Conservation (phyloP, 108 stramenopile genomes). For the Pseudonitzschia multiseries region DNA sequence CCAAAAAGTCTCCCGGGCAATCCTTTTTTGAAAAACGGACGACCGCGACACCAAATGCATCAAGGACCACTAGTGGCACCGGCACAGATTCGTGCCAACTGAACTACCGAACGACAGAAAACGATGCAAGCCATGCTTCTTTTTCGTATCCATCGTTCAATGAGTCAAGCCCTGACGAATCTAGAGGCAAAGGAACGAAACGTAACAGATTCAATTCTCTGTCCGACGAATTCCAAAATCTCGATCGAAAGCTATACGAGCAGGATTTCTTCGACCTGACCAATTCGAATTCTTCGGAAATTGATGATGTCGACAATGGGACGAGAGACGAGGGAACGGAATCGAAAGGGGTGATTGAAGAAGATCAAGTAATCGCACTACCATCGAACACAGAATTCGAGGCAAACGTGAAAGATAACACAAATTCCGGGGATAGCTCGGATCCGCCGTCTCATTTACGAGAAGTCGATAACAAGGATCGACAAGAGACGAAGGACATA, state of each 20-base stretch:
- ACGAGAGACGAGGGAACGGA: neutral
- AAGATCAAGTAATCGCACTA: neutral
- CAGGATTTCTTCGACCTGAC: slow-evolving; percentile 9
- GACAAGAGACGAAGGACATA: neutral
- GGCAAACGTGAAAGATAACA: neutral
- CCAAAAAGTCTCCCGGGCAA: neutral
- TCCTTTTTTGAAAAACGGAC: neutral
- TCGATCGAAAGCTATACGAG: neutral
- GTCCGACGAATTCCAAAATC: neutral
- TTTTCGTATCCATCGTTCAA: slow-evolving; percentile 2
- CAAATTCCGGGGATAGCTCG: neutral
- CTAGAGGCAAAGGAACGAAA: neutral
- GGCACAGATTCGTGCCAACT: neutral
- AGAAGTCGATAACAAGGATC: neutral
- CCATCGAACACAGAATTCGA: neutral
- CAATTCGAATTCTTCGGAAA: neutral
- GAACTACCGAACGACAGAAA: neutral
- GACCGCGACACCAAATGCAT: neutral
- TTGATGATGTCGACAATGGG: neutral
- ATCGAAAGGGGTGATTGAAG: neutral
- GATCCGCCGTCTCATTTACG: neutral
- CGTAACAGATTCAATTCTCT: neutral
- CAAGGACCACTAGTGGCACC: neutral
- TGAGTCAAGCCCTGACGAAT: neutral
- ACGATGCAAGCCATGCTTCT: neutral